phyloP scores from a whole-genome alignment of 345 rosid species.

The Mangifera indica region DNA sequence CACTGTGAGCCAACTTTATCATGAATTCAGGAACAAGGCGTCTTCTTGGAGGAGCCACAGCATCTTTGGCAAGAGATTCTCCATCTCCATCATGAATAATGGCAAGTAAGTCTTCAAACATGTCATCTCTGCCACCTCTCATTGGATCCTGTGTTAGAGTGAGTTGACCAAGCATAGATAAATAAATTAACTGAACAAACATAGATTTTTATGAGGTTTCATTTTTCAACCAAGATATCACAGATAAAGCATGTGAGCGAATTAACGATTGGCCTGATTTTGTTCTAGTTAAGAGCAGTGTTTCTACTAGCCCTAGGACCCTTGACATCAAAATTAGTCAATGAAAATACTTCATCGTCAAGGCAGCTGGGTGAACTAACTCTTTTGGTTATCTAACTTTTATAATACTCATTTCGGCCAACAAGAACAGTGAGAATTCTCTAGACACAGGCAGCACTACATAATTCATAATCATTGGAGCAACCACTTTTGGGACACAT shows the following conservation, averaged over 20 bases:
- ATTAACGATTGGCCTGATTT: background rate
- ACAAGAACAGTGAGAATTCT: background rate
- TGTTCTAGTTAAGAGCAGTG: background rate
- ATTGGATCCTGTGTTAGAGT: constrained; percentile 77
- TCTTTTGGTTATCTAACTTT: background rate
- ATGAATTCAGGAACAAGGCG: constrained; percentile 92
- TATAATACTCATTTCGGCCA: no score
- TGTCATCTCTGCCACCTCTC: constrained; percentile 88
- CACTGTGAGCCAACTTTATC: constrained; percentile 74
- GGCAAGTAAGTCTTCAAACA: constrained; percentile 80
- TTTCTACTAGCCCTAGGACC: background rate
- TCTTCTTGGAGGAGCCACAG: constrained; percentile 62
- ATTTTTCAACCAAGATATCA: background rate
- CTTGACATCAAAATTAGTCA: background rate
- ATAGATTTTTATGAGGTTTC: background rate
- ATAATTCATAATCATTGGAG: background rate
- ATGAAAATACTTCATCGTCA: background rate
- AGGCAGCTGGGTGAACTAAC: background rate
- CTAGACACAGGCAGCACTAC: background rate
- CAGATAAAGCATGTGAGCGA: background rate
- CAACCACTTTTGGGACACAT: background rate
- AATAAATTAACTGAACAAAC: background rate
- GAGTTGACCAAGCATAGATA: no score
- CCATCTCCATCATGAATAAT: constrained; percentile 55
- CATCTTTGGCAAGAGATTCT: constrained; percentile 54